Conservation (phyloP, 108 stramenopile species). For the Licmophora abbreviata region DNA sequence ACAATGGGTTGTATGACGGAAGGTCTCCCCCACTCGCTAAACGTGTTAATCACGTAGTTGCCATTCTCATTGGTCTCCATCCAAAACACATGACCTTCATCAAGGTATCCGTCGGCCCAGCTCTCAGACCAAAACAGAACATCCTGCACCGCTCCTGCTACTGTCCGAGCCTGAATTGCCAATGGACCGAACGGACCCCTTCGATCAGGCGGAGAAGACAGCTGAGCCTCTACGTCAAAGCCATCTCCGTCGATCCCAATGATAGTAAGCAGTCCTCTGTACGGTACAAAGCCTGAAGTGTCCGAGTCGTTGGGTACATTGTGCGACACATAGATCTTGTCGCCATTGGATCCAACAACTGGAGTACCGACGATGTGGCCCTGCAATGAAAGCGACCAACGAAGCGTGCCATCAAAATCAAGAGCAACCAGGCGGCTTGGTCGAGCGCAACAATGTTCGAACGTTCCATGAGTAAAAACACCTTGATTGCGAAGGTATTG, state of each 20-base stretch:
- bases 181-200: no score
- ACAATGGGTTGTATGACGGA: constrained; percentile 12
- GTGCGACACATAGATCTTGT: constrained; percentile 19
- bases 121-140: constrained; percentile 22
- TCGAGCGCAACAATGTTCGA: not conserved
- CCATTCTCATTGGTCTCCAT: no score
- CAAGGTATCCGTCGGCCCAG: constrained; percentile 21
- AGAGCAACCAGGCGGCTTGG: constrained; percentile 30
- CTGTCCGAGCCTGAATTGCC: no score
- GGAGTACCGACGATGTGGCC: constrained; percentile 26
- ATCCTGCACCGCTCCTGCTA: no score
- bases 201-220: no score
- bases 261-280: not conserved
- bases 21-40: constrained; percentile 16
- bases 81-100: constrained; percentile 18
- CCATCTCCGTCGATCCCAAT: constrained; percentile 1
- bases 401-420: constrained; percentile 19
- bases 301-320: constrained; percentile 5
- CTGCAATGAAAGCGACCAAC: constrained; percentile 16
- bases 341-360: constrained; percentile 14
- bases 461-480: not conserved
- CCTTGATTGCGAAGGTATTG: not conserved
- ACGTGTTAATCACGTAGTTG: not conserved
- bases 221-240: no score
- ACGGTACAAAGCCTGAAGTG: no score